phyloP scores from a whole-genome alignment of 306 rosid species.

The Vicia faba region DNA sequence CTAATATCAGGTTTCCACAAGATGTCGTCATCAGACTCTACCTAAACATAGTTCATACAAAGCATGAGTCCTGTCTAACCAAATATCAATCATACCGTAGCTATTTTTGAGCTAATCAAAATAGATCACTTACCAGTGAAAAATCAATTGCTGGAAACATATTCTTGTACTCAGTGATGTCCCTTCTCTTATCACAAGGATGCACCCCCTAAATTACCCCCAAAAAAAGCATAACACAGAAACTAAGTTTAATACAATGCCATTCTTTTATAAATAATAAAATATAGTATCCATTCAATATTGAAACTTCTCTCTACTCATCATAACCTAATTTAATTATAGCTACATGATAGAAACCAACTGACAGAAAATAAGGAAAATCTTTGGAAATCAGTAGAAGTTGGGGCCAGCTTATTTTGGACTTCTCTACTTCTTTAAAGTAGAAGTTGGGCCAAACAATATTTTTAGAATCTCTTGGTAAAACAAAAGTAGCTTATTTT shows the following conservation, averaged over 20 bases:
- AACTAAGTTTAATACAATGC: conserved; percentile 5
- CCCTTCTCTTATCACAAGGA: conserved; percentile 95
- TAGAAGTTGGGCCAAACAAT: no score
- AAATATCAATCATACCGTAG: conserved; percentile 26
- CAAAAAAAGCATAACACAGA: conserved; percentile 16
- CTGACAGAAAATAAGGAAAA: background rate
- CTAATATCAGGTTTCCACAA: conserved; percentile 78
- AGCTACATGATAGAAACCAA: background rate
- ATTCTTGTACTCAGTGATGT: conserved; percentile 61
- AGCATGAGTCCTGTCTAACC: conserved; percentile 31
- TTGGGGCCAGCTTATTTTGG: no score
- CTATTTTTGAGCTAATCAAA: conserved; percentile 21
- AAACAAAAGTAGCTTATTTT: no score
- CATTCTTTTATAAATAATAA: background rate
- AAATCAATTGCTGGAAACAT: conserved; percentile 93
- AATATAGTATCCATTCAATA: background rate
- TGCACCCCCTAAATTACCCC: conserved; percentile 71
- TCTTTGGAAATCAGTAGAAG: background rate
- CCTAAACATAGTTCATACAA: conserved; percentile 49
- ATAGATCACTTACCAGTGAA: conserved; percentile 62
- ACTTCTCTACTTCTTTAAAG: no score
- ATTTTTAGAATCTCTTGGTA: no score
- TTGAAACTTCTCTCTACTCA: conserved; percentile 24
- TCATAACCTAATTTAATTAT: conserved; percentile 12
- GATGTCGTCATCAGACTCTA: conserved; percentile 72